Evolutionary conservation across 345 rosid genomes (phyloP), one percentile per base, ranked within the genome.

Genomic region (Nephelium lappaceum): DNA sequence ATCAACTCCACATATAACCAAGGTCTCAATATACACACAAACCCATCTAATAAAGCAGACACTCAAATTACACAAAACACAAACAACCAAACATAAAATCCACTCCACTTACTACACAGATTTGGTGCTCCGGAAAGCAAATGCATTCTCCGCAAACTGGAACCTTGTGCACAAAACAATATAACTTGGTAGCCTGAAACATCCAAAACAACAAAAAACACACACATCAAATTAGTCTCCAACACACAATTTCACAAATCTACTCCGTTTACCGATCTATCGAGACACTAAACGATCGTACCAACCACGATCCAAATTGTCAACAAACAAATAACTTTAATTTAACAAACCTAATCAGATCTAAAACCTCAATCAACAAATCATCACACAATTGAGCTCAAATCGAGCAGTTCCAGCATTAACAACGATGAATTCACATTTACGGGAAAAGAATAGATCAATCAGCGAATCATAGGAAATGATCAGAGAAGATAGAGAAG

Each of bases 61-160:
- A 38, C n/a, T 39, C 66, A 74, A 51, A 63, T 45, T 16, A 55
- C 38, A 43, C 8, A 27, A 14, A 58, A 74, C 7, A n/a, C 39
- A 63, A 58, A 14, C 8, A 55, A 74, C 53, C 18, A 79, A 51
- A n/a, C 18, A 16, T 53, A 57, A 24, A 27, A 39, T 42, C 11
- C 63, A 42, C 12, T 65, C 15, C 7, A 81, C 85, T 79, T 88
- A 97, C 99, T 85, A 94, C 99, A 15, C 99, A 97, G 74, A 89
- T 89, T 83, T 88, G 96, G 85, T 94, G 99, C 92, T 97, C 99
- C 6, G 92, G 91, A 83, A 90, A 94, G 85, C 98, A 94, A 79
- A 97, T 83, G 82, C 99, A 95, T 83, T 95, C 99, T 39, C 99
- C 98, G 42, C 99, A 95, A 78, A 95, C 97, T 39, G 99, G 98